A percentile compares a stretch with the other conserved stretches of the same genome.
These are phyloP conservation scores for Chrysanthemum makinoi DNA, from an alignment of 129 eudicot species.

Conservation along the genomic window DNA sequence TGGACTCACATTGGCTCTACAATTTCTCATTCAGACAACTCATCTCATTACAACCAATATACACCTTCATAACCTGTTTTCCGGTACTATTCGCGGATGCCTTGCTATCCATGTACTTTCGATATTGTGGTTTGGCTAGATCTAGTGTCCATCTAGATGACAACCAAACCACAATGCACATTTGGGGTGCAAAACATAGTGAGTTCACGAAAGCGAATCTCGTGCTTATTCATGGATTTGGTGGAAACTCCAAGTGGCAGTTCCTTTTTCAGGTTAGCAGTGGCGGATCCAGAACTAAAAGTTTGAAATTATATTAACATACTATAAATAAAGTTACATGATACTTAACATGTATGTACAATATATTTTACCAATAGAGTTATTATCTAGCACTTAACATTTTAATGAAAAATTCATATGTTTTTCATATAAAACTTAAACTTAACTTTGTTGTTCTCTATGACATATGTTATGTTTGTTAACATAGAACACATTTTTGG, in stretches of 20 bases:
- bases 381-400: too few species aligned
- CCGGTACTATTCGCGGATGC: constrained; percentile 29
- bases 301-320: too few species aligned
- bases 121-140: constrained; percentile 38
- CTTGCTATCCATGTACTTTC: constrained; percentile 44
- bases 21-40: neutral
- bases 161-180: constrained; percentile 54
- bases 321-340: too few species aligned
- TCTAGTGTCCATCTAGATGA: constrained; percentile 40
- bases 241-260: constrained; percentile 66
- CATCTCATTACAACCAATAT: constrained; percentile 8
- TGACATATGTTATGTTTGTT: too few species aligned
- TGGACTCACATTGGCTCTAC: neutral
- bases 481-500: too few species aligned
- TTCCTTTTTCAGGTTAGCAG: constrained; percentile 40
- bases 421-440: too few species aligned
- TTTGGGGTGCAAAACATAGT: constrained; percentile 40
- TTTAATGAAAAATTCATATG: too few species aligned
- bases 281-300: too few species aligned
- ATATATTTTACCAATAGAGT: too few species aligned
- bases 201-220: constrained; percentile 44
- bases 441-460: too few species aligned
- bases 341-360: too few species aligned
- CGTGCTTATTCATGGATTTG: constrained; percentile 66
- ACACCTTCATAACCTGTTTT: constrained; percentile 1